phyloP scores from a whole-genome alignment of 2,329 filamentous ascomycete genomes.

The Hymenoscyphus infarciens region DNA sequence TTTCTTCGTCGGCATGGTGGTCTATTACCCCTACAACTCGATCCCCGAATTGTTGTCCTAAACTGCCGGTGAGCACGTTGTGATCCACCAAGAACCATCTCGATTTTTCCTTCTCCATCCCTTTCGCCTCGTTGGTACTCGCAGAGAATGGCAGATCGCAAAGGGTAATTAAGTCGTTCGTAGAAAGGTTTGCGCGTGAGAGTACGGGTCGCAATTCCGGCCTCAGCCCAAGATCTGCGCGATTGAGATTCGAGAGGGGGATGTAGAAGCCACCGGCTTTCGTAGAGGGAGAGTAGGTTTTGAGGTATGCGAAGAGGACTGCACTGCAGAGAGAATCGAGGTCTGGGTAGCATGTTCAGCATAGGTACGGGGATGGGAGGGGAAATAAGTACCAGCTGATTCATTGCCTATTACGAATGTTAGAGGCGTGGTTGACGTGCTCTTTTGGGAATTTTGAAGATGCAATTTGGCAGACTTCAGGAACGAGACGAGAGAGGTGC shows the following conservation, averaged over 20 bases:
- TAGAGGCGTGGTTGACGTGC: slow-evolving; percentile 41
- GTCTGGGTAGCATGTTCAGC: slow-evolving; percentile 45
- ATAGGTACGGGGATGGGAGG: background rate
- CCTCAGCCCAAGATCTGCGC: slow-evolving; percentile 65
- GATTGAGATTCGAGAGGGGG: slow-evolving; percentile 68
- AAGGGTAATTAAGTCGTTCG: slow-evolving; percentile 62
- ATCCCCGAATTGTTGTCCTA: slow-evolving; percentile 50
- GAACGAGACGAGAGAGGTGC: slow-evolving; percentile 47
- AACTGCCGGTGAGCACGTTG: slow-evolving; percentile 63
- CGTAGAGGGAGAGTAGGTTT: slow-evolving; percentile 49
- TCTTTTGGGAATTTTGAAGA: slow-evolving; percentile 42
- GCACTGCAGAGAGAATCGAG: slow-evolving; percentile 77
- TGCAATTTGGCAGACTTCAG: slow-evolving; percentile 48
- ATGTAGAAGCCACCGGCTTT: slow-evolving; percentile 53
- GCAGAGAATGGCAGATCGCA: slow-evolving; percentile 48
- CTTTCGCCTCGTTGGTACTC: background rate
- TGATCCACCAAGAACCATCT: slow-evolving; percentile 77
- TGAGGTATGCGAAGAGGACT: slow-evolving; percentile 70
- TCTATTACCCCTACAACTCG: slow-evolving; percentile 67
- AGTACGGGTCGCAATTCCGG: slow-evolving; percentile 69
- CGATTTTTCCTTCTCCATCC: slow-evolving; percentile 44
- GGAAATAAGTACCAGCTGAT: slow-evolving; percentile 51
- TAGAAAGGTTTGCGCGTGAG: slow-evolving; percentile 52
- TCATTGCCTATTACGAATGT: slow-evolving; percentile 66
- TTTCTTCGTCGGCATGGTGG: slow-evolving; percentile 72